phyloP scores from a whole-genome alignment of 2,329 filamentous ascomycete genomes.

The Aspergillus phoenicis region DNA sequence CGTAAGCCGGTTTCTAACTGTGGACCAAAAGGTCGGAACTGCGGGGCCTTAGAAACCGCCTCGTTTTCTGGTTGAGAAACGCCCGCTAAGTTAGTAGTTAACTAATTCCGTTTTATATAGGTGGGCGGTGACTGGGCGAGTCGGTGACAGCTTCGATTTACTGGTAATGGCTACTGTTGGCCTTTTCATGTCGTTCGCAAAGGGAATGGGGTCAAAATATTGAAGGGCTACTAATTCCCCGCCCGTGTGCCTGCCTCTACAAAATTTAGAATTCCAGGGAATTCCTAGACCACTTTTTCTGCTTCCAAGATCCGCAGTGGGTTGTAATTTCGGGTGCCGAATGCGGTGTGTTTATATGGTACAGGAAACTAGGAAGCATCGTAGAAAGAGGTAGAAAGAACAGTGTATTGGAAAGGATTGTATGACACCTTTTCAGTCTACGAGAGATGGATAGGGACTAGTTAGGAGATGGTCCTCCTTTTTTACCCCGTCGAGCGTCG shows the following conservation, averaged over 20 bases:
- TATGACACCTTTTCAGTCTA: neutral
- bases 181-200: no score
- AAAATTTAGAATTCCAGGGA: neutral
- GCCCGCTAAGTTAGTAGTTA: no score
- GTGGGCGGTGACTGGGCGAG: neutral
- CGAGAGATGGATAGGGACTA: neutral
- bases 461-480: neutral
- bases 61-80: neutral
- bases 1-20: conserved; percentile 14
- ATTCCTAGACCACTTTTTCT: neutral
- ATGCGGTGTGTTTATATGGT: conserved; percentile 21
- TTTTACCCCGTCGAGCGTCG: neutral
- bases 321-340: conserved; percentile 22
- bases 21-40: conserved; percentile 21
- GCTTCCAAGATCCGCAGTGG: conserved; percentile 27
- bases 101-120: neutral
- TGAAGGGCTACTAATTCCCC: neutral
- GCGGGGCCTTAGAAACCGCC: conserved; percentile 18
- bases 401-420: neutral
- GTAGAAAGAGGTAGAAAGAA: conserved; percentile 5
- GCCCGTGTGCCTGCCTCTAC: neutral
- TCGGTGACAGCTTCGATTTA: neutral
- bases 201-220: neutral
- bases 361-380: conserved; percentile 10
- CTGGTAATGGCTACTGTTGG: neutral